Base-by-base conservation (phyloP, 179 eudicot genomes). In the Dionaea muscipula region DNA sequence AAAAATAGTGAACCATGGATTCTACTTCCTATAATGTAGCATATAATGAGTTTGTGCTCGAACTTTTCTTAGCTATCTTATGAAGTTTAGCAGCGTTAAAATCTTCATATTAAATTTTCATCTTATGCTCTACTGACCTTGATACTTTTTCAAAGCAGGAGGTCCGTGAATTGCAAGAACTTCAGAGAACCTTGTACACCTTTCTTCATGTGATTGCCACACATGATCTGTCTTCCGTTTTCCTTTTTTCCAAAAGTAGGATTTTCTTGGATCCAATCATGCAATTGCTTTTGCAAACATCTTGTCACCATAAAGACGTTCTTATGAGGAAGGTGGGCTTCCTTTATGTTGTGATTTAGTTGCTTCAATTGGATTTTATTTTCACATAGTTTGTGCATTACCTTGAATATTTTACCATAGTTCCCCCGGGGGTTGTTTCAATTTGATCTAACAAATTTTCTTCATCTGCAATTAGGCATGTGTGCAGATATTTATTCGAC, bases 91-190 rank as follows among this genome's bases (percentile, higher is more conserved):
- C 5, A 28, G 35, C 8, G 35, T 8, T 3, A 28, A 3, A 28
- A 28, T 28, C 35, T 8, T 28, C 35, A 28, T 28, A 3, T 28
- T 28, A 8, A n/a, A n/a, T n/a, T 28, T 3, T 8, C 35, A 28
- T 28, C 5, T 28, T 28, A 8, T 3, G 5, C 8, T 28, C 35
- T 28, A 28, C 35, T 52, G 28, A 59, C 46, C 45, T 47, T 45
- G 44, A 0, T 24, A 56, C 50, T 12, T 60, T 53, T 65, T 20
- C 52, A 1, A 61, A 60, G 59, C 63, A 91, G 98, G 98, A 91
- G 75, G 75, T 84, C 66, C 98, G 98, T 59, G 98, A 91, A 63
- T 28, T 78, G 44, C 80, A 68, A 74, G 98, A 91, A 62, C 94
- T 91, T 66, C 98, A 91, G 71, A 76, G 78, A 55, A 80, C 79